Evolutionary conservation across 257 asterid species (phyloP), one percentile per base, ranked within the genome.

Genomic region (Euphrasia confusa): DNA sequence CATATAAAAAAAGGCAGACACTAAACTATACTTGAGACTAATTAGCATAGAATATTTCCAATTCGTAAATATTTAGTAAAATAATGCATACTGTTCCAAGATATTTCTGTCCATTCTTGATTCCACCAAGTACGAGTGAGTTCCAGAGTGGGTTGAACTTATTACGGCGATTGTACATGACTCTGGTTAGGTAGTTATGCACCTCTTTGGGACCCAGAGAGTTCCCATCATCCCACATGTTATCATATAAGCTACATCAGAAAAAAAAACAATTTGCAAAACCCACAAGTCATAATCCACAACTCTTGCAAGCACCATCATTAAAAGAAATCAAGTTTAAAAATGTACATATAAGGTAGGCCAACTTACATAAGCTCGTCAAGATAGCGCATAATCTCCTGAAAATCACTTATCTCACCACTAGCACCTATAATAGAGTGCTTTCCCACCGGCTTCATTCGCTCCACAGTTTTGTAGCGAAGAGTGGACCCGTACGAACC

Each of bases 141-240:
- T 86, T 92, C 97, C 99, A 92, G 33, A 92, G 77, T 3, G 99
- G 99, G 50, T 89, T 80, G 84, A 92, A 87, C 93, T 92, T 92
- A 60, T 92, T 92, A 64, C 99, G 96, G 7, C 99, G 97, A 65
- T 92, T 92, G 70, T 92, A 92, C 96, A 92, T 92, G 73, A 89
- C 68, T 57, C 97, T 78, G 1, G 89, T 81, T 21, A 92, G 73
- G 79, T 89, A 89, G 70, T 86, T 92, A 72, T 86, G 97, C 73
- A 92, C 90, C 77, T 92, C 97, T 71, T 89, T 92, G 28, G 99
- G 99, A 14, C 99, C 97, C 80, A 92, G 78, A 40, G 97, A 92
- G 80, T 89, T 92, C 4, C 95, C 99, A 64, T 92, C 97, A 61
- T 92, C 99, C 99, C 99, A 92, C 97, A 89, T 89, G 80, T 79